Conservation (phyloP, 2,329 filamentous ascomycete genomes). For the Clathrospora elynae region DNA sequence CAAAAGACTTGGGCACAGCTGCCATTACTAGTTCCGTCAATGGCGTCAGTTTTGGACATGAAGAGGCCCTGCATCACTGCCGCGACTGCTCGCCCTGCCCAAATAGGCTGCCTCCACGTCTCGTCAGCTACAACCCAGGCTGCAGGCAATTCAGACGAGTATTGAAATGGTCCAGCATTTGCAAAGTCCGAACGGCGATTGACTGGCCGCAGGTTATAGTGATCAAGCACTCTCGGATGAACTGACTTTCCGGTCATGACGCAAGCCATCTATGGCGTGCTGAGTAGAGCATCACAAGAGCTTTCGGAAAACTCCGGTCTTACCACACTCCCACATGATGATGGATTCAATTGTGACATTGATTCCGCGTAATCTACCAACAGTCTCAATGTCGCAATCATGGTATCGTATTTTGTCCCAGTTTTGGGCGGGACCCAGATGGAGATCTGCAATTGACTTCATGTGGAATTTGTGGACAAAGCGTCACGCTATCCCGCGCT, state of each 20-base stretch:
- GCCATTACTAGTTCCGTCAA: constrained; percentile 31
- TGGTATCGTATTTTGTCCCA: constrained; percentile 15
- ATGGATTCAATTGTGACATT: too few relatives aligned
- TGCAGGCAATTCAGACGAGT: constrained; percentile 7
- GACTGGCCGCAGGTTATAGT: background rate
- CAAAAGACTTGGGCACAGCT: constrained; percentile 31
- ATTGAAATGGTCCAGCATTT: background rate
- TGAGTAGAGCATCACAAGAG: constrained; percentile 7
- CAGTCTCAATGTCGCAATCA: constrained; percentile 8
- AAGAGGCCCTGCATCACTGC: constrained; percentile 18
- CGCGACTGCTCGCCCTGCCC: constrained; percentile 19
- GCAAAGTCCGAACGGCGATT: background rate
- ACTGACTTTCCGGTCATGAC: constrained; percentile 20
- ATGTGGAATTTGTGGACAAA: constrained; percentile 26
- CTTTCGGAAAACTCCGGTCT: background rate
- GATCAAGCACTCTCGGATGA: constrained; percentile 11
- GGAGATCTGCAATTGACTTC: constrained; percentile 12
- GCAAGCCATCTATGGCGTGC: constrained; percentile 11
- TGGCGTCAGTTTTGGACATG: constrained; percentile 20
- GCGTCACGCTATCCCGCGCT: constrained; percentile 22
- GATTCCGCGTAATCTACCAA: too few relatives aligned
- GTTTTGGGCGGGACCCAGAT: constrained; percentile 8
- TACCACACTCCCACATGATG: background rate
- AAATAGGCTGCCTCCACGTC: constrained; percentile 13
- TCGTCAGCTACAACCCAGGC: constrained; percentile 5